Percentiles rank a stretch among this genome's conserved stretches.
Conservation (phyloP, 2,329 filamentous ascomycete species). For the Teratosphaeria viscida region DNA sequence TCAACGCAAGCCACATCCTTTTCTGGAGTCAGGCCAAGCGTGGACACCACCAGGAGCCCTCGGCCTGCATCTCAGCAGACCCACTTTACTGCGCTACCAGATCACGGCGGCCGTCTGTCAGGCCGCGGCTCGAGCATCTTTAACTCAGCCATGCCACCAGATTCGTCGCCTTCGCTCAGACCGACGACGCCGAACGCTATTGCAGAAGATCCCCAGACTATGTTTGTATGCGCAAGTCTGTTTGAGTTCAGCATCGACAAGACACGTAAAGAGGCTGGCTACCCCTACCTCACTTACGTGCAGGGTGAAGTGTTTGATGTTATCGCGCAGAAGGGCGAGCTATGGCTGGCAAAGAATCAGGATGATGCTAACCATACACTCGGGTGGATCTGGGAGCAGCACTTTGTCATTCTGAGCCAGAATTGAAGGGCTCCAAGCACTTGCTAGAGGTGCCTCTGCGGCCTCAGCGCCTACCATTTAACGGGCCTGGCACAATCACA, state of each 20-base stretch:
- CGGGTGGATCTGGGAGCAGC: slow-evolving; percentile 99
- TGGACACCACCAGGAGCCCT: slow-evolving; percentile 12
- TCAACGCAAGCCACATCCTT: slow-evolving; percentile 3
- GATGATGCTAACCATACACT: slow-evolving; percentile 71
- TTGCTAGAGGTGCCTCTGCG: background rate
- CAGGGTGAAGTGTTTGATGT: slow-evolving; percentile 69
- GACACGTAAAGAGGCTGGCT: slow-evolving; percentile 83
- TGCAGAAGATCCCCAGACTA: slow-evolving; percentile 37
- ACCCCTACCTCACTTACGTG: slow-evolving; percentile 91
- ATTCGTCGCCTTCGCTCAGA: slow-evolving; percentile 5
- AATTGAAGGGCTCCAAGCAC: background rate
- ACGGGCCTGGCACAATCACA: background rate
- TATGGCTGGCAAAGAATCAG: slow-evolving; percentile 96
- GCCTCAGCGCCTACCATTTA: background rate
- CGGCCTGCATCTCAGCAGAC: slow-evolving; percentile 22
- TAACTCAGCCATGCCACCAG: slow-evolving; percentile 23
- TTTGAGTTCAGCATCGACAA: slow-evolving; percentile 97
- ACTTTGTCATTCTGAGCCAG: slow-evolving; percentile 50
- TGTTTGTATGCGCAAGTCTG: slow-evolving; percentile 86
- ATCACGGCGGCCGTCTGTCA: slow-evolving; percentile 2
- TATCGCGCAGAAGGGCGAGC: slow-evolving; percentile 89
- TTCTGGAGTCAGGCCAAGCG: slow-evolving; percentile 16
- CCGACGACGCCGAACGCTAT: slow-evolving; percentile 12
- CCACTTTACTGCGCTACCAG: slow-evolving; percentile 21
- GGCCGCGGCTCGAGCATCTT: slow-evolving; percentile 23